These are phyloP conservation scores for Hymenoscyphus scutula DNA, from an alignment of 2,329 filamentous ascomycete species.

Conservation along the genomic window DNA sequence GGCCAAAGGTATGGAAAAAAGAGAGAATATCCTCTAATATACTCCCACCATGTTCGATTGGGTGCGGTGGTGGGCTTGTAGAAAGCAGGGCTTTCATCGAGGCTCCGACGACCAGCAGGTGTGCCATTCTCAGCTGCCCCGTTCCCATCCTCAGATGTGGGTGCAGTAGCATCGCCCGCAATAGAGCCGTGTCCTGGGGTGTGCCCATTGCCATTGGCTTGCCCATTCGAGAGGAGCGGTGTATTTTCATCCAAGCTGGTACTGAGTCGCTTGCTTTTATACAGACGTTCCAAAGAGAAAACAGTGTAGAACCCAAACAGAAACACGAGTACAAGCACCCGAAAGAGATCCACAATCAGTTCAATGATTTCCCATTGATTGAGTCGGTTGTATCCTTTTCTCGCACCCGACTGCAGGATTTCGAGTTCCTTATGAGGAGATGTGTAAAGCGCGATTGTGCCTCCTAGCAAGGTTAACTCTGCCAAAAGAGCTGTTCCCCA, in stretches of 20 bases:
- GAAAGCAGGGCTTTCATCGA: constrained; percentile 70
- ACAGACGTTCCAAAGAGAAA: constrained; percentile 42
- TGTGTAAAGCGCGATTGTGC: constrained; percentile 67
- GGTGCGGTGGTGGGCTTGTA: constrained; percentile 85
- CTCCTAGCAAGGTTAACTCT: constrained; percentile 69
- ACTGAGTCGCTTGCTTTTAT: constrained; percentile 21
- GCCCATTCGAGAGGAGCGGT: constrained; percentile 55
- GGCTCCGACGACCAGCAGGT: constrained; percentile 39
- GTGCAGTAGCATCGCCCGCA: constrained; percentile 8
- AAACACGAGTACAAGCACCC: constrained; percentile 62
- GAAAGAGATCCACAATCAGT: constrained; percentile 63
- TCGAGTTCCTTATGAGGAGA: constrained; percentile 60
- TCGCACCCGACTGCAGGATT: constrained; percentile 39
- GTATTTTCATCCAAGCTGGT: constrained; percentile 52
- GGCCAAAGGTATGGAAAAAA: constrained; percentile 99
- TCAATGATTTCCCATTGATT: constrained; percentile 61
- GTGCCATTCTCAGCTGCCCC: constrained; percentile 32
- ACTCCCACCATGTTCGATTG: constrained; percentile 93
- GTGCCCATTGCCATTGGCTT: constrained; percentile 34
- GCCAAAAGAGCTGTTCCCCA: constrained; percentile 73
- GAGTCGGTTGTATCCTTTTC: constrained; percentile 40
- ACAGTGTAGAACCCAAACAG: constrained; percentile 56
- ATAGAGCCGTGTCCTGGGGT: constrained; percentile 42
- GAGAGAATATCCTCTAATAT: constrained; percentile 83
- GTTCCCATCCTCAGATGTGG: constrained; percentile 15